Percentiles rank a stretch among this genome's conserved stretches.
These are phyloP conservation scores for Pythium graminicola DNA, from an alignment of 352 stramenopile genomes.

Conservation along the genomic window DNA sequence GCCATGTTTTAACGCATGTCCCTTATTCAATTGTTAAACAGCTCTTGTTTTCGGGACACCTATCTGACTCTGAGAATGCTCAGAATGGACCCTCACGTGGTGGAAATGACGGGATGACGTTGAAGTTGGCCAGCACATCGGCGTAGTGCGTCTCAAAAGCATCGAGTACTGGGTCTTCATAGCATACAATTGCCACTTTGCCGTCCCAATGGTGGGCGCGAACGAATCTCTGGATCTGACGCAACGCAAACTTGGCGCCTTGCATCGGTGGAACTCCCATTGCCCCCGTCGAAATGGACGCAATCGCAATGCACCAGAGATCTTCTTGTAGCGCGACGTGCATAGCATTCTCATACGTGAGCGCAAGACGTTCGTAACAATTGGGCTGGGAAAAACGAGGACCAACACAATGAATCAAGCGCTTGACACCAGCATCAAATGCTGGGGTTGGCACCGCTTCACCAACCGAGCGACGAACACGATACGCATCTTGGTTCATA, in stretches of 20 bases:
- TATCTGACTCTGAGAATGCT: slow-evolving; percentile 11
- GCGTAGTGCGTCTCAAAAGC: slow-evolving; percentile 27
- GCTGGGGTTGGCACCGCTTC: slow-evolving; percentile 36
- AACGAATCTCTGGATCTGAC: slow-evolving; percentile 45
- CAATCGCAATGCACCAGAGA: slow-evolving; percentile 24
- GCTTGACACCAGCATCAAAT: slow-evolving; percentile 43
- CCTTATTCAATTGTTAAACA: slow-evolving; percentile 11
- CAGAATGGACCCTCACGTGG: background rate
- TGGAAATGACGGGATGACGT: slow-evolving; percentile 23
- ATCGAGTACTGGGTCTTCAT: slow-evolving; percentile 33
- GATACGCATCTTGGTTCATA: slow-evolving; percentile 4
- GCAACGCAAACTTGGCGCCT: slow-evolving; percentile 37
- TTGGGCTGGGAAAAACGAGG: slow-evolving; percentile 30
- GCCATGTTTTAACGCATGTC: slow-evolving; percentile 5
- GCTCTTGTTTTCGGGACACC: background rate
- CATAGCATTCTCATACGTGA: slow-evolving; percentile 29
- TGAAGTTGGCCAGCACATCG: slow-evolving; percentile 29
- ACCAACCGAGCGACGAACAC: slow-evolving; percentile 22
- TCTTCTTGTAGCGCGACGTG: slow-evolving; percentile 18
- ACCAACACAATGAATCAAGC: slow-evolving; percentile 54
- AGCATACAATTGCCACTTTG: slow-evolving; percentile 45
- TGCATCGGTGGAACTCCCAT: slow-evolving; percentile 29
- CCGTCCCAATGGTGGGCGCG: slow-evolving; percentile 39
- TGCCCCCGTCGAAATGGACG: slow-evolving; percentile 29
- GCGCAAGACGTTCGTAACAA: slow-evolving; percentile 18